Conservation (phyloP, 2,329 filamentous ascomycete genomes). For the Aphanocladium album region DNA sequence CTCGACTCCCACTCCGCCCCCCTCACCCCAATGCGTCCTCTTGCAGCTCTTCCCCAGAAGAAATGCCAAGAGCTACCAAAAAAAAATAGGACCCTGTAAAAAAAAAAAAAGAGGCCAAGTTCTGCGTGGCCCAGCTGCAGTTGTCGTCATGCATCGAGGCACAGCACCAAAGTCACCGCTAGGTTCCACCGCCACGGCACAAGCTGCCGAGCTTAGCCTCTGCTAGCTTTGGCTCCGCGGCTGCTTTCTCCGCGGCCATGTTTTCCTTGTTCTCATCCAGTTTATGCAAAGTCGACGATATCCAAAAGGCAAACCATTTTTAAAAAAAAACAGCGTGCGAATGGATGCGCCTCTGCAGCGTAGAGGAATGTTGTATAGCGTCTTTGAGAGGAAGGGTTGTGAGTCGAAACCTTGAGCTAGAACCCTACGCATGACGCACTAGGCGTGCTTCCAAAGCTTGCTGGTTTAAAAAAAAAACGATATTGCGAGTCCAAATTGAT, state of each 20-base stretch:
- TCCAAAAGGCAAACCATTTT: too few species aligned
- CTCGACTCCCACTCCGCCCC: background rate
- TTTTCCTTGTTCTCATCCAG: background rate
- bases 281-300: background rate
- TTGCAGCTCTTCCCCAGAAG: too few species aligned
- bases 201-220: background rate
- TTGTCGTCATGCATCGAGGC: slow-evolving; percentile 11
- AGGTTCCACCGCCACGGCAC: background rate
- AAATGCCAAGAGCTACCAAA: background rate
- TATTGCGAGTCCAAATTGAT: background rate
- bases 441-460: background rate
- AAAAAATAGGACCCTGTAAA: background rate
- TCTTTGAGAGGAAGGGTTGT: too few species aligned
- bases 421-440: background rate
- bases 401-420: too few species aligned
- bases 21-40: background rate
- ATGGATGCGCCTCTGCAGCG: too few species aligned
- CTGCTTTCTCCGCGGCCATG: background rate
- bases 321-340: too few species aligned
- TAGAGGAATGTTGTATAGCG: too few species aligned
- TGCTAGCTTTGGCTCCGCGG: background rate
- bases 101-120: background rate
- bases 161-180: slow-evolving; percentile 6
- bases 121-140: background rate
- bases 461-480: background rate